A percentile compares a stretch with the other conserved stretches of the same genome.
phyloP scores from a whole-genome alignment of 2,329 filamentous ascomycete species.

The Truncatella angustata region DNA sequence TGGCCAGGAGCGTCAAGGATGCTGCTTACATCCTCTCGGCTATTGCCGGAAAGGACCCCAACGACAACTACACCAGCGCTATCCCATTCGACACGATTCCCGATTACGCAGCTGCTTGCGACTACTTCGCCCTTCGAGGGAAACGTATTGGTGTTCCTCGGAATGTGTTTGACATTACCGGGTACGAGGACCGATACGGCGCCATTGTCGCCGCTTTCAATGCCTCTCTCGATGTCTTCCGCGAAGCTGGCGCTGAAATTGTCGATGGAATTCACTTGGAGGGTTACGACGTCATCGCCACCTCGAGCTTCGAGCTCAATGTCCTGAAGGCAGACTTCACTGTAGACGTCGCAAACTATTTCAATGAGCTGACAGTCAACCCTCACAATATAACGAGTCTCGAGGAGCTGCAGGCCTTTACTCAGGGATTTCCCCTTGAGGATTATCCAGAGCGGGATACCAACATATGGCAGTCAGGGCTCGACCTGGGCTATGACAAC shows the following conservation, averaged over 20 bases:
- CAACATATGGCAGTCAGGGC: conserved; percentile 49
- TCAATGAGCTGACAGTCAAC: conserved; percentile 55
- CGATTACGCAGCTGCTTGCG: conserved; percentile 60
- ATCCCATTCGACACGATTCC: conserved; percentile 55
- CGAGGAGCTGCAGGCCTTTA: conserved; percentile 52
- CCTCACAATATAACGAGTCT: conserved; percentile 53
- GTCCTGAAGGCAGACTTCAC: conserved; percentile 61
- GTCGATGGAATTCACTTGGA: conserved; percentile 60
- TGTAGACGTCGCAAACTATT: conserved; percentile 53
- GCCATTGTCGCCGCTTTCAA: conserved; percentile 51
- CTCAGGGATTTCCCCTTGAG: conserved; percentile 50
- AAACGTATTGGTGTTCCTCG: conserved; percentile 64
- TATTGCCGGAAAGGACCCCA: conserved; percentile 59
- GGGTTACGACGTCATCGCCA: conserved; percentile 40
- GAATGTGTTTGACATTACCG: conserved; percentile 48
- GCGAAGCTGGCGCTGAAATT: conserved; percentile 56
- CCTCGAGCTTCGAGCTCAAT: conserved; percentile 28
- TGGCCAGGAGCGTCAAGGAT: conserved; percentile 65
- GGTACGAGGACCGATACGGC: conserved; percentile 12
- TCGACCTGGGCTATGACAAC: conserved; percentile 53
- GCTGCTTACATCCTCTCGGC: conserved; percentile 60
- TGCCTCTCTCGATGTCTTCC: conserved; percentile 48
- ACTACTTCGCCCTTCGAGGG: conserved; percentile 48
- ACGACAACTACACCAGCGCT: conserved; percentile 63
- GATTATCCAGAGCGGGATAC: conserved; percentile 63